These are phyloP conservation scores for Populus nigra DNA, from an alignment of 345 rosid genomes.

Conservation along the genomic window DNA sequence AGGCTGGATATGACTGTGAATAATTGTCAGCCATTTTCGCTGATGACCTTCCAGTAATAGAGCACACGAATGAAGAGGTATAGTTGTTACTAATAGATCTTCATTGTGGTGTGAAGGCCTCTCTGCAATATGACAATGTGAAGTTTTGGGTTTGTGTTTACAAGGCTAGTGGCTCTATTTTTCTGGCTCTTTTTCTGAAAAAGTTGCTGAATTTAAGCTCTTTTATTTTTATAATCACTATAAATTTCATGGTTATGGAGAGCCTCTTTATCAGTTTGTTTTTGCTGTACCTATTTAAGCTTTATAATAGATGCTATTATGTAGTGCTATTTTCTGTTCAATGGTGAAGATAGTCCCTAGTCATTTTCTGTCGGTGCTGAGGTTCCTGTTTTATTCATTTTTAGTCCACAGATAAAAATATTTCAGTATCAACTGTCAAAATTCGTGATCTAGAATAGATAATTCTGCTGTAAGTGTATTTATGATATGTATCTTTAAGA, in stretches of 20 bases:
- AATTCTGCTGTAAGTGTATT: not conserved
- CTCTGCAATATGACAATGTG: not conserved
- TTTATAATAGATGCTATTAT: not conserved
- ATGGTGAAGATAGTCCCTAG: not conserved
- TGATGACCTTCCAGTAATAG: slow-evolving; percentile 51
- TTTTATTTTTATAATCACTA: not conserved
- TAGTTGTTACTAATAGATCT: not conserved
- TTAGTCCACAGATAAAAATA: not conserved
- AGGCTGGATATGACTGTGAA: slow-evolving; percentile 44
- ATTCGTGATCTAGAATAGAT: not conserved
- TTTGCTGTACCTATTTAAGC: not conserved
- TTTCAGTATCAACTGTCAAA: not conserved
- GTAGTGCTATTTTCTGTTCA: not conserved
- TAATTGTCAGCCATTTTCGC: slow-evolving; percentile 40
- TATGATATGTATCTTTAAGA: not conserved
- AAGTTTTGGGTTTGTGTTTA: not conserved
- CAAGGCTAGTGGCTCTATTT: not conserved
- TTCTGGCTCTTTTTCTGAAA: not conserved
- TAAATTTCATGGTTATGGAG: not conserved
- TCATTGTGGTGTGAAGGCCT: not conserved
- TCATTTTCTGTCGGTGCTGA: not conserved
- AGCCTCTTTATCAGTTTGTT: not conserved
- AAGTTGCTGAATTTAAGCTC: not conserved
- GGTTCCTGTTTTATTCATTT: not conserved
- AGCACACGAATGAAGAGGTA: slow-evolving; percentile 45